Percentiles rank a stretch among this genome's conserved stretches.
Conservation (phyloP, 2,329 filamentous ascomycete genomes). For the Trichoderma guizhouense region DNA sequence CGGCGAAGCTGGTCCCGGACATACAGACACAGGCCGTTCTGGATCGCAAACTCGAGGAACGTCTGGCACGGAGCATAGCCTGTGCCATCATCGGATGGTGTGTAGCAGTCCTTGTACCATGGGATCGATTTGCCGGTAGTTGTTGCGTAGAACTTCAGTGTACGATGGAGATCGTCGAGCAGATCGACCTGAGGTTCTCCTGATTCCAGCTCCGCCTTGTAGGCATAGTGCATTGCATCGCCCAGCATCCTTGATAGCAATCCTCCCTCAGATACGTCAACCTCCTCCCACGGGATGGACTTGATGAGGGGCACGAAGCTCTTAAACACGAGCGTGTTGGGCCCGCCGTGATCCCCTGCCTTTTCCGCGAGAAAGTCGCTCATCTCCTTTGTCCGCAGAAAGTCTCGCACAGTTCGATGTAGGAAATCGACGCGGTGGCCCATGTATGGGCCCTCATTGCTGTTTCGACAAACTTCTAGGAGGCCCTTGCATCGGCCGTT, state of each 20-base stretch:
- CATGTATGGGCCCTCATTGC: not conserved
- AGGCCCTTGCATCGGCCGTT: not conserved
- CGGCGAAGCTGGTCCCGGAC: not conserved
- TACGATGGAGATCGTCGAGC: not conserved
- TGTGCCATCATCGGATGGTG: not conserved
- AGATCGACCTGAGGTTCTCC: not conserved
- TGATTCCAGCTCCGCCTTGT: not conserved
- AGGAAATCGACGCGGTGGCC: slow-evolving; percentile 17
- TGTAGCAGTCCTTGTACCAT: not conserved
- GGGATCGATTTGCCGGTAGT: not conserved
- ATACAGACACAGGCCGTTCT: not conserved
- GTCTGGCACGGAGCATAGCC: not conserved
- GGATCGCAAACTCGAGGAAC: not conserved
- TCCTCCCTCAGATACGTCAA: not conserved
- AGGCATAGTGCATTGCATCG: not conserved
- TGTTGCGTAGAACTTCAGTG: not conserved
- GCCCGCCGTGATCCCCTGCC: not conserved
- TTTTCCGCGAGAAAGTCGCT: not conserved
- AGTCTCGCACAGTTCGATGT: slow-evolving; percentile 20
- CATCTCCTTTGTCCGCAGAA: not conserved
- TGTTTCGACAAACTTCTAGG: not conserved
- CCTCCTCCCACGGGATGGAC: not conserved
- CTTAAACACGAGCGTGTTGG: not conserved
- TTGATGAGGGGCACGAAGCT: not conserved
- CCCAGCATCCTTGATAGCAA: not conserved